Evolutionary conservation across 1,284 basidiomycete species (phyloP).

Genomic region (Trichosporon sp.): DNA sequence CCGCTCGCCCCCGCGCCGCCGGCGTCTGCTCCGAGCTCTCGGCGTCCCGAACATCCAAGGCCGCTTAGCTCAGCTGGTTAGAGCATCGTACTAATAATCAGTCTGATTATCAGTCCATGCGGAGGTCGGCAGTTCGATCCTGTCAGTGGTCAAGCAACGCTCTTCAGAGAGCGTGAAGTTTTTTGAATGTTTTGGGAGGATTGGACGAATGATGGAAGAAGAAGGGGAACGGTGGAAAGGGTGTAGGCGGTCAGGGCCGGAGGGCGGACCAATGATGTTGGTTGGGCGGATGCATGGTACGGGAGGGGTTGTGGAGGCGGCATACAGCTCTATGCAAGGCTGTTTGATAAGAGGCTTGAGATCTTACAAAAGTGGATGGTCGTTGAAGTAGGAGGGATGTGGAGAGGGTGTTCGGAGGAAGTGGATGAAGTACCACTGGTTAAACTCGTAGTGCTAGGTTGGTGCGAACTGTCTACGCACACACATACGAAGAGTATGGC

Average conservation of each 20-base stretch:
- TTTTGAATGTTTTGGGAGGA: background rate
- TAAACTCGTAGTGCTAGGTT: too few relatives aligned
- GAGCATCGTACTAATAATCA: background rate
- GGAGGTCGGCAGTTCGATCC: background rate
- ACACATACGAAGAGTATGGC: too few relatives aligned
- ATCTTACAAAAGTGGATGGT: too few relatives aligned
- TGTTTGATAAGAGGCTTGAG: too few relatives aligned
- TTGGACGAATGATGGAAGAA: background rate
- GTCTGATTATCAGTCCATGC: background rate
- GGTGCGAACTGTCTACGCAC: too few relatives aligned
- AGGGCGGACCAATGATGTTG: background rate
- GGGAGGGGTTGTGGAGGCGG: too few relatives aligned
- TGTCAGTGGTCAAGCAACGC: background rate
- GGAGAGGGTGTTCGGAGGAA: too few relatives aligned
- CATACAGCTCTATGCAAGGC: too few relatives aligned
- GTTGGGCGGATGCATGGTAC: too few relatives aligned
- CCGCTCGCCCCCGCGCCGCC: background rate
- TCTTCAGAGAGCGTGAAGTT: background rate
- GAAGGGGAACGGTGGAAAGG: background rate
- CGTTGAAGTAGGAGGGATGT: too few relatives aligned
- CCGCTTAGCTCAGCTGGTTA: slow-evolving; percentile 2
- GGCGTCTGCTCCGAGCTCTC: background rate
- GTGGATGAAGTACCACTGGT: too few relatives aligned
- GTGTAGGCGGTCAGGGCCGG: background rate
- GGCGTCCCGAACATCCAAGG: background rate